Evolutionary conservation across 2,329 filamentous ascomycete genomes (phyloP).

Genomic region (Hirsutella thompsonii): DNA sequence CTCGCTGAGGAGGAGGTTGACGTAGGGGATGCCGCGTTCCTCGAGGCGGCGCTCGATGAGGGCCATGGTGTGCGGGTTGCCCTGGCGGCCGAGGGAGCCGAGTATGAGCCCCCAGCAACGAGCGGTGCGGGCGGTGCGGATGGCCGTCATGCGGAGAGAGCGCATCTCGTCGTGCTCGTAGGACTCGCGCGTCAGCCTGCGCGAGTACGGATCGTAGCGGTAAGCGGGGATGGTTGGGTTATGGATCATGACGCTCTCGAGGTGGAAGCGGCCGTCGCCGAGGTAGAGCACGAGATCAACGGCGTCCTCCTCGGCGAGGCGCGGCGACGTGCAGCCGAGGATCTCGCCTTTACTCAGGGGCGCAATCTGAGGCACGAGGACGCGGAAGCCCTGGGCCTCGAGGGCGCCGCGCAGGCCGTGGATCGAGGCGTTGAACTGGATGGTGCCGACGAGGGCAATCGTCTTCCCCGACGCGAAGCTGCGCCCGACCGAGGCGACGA

Average conservation of each 20-base stretch:
- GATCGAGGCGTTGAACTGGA: slow-evolving; percentile 96
- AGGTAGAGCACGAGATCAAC: slow-evolving; percentile 79
- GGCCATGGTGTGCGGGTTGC: slow-evolving; percentile 84
- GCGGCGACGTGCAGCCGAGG: slow-evolving; percentile 88
- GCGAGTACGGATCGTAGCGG: slow-evolving; percentile 91
- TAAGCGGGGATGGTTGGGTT: slow-evolving; percentile 87
- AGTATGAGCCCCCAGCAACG: slow-evolving; percentile 92
- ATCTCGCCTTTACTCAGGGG: slow-evolving; percentile 93
- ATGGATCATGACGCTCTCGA: slow-evolving; percentile 98
- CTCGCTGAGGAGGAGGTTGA: slow-evolving; percentile 81
- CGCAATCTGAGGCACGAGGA: slow-evolving; percentile 83
- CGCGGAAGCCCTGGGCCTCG: slow-evolving; percentile 70
- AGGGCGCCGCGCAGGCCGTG: slow-evolving; percentile 71
- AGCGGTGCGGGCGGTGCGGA: slow-evolving; percentile 60
- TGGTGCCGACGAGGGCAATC: slow-evolving; percentile 88
- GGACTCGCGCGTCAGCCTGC: slow-evolving; percentile 77
- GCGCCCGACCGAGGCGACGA: slow-evolving; percentile 73
- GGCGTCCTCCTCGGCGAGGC: slow-evolving; percentile 40
- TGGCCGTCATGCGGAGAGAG: slow-evolving; percentile 62
- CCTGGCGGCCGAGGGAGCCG: slow-evolving; percentile 82
- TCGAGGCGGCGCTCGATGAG: slow-evolving; percentile 71
- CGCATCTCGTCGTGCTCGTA: slow-evolving; percentile 93
- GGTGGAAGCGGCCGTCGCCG: slow-evolving; percentile 86
- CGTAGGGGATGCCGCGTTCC: slow-evolving; percentile 60
- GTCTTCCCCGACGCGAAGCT: slow-evolving; percentile 81